These are phyloP conservation scores for Sporothrix sp. DNA, from an alignment of 2,329 filamentous ascomycete species.

Conservation along the genomic window DNA sequence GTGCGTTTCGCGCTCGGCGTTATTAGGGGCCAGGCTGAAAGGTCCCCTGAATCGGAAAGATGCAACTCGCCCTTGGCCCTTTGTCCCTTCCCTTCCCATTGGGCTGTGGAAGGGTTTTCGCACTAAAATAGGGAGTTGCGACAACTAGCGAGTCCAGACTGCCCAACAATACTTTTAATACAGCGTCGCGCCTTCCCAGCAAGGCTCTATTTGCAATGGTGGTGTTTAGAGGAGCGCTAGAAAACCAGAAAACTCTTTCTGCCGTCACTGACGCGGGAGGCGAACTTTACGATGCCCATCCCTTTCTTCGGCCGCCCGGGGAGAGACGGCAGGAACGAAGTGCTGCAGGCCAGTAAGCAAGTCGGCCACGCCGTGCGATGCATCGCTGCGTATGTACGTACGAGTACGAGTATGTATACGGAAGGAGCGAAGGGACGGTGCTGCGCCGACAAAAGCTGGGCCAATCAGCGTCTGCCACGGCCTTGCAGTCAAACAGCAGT, in stretches of 20 bases:
- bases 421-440: constrained; percentile 4
- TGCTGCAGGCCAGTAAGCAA: neutral
- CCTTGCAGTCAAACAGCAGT: neutral
- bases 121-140: constrained; percentile 7
- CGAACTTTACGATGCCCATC: neutral
- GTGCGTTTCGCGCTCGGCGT: too few species aligned
- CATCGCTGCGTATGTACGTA: too few species aligned
- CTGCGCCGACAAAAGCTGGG: neutral
- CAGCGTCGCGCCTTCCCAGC: neutral
- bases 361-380: constrained; percentile 8
- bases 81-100: neutral
- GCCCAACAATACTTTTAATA: neutral
- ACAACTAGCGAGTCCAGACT: neutral
- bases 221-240: neutral
- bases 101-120: neutral
- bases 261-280: constrained; percentile 6
- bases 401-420: too few species aligned
- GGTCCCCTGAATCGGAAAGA: constrained; percentile 9
- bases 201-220: neutral
- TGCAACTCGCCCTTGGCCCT: neutral
- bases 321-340: neutral
- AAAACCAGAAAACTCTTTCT: neutral
- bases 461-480: constrained; percentile 3
- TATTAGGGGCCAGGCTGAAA: too few species aligned
- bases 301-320: neutral